These are phyloP conservation scores for Aspergillus neoniger DNA, from an alignment of 2,329 filamentous ascomycete genomes.

Conservation along the genomic window DNA sequence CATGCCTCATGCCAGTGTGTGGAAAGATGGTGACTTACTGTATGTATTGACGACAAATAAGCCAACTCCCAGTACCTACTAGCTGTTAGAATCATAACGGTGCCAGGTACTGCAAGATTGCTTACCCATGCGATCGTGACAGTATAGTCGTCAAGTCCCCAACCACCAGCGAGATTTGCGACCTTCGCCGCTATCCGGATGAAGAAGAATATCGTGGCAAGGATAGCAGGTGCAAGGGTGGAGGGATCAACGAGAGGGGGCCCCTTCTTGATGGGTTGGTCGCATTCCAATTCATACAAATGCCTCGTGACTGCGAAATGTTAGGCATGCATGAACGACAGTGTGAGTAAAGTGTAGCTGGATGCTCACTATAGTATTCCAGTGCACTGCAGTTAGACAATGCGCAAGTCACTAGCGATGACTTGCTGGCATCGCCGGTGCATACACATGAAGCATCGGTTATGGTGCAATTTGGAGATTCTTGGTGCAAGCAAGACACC, in stretches of 20 bases:
- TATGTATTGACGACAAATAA: conserved; percentile 15
- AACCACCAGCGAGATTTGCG: conserved; percentile 17
- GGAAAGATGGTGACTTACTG: conserved; percentile 10
- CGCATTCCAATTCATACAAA: conserved; percentile 9
- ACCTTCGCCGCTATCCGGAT: conserved; percentile 15
- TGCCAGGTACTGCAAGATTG: neutral
- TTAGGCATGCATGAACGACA: conserved; percentile 5
- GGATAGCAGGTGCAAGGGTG: conserved; percentile 14
- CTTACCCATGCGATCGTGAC: conserved; percentile 21
- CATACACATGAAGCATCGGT: conserved; percentile 9
- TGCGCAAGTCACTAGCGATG: conserved; percentile 1
- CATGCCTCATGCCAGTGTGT: too few species aligned
- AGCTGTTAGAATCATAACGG: neutral
- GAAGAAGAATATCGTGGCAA: conserved; percentile 19
- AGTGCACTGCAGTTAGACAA: conserved; percentile 1
- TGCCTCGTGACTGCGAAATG: conserved; percentile 5
- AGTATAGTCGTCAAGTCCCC: conserved; percentile 21
- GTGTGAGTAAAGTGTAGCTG: neutral
- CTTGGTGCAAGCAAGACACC: neutral
- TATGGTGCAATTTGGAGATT: neutral
- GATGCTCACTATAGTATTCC: conserved; percentile 13
- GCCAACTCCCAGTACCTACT: conserved; percentile 14
- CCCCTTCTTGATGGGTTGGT: conserved; percentile 10
- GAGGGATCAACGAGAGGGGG: conserved; percentile 15
- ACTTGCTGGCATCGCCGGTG: neutral